These are phyloP conservation scores for Mallotus repandus DNA, from an alignment of 441 rosid genomes.

Conservation along the genomic window DNA sequence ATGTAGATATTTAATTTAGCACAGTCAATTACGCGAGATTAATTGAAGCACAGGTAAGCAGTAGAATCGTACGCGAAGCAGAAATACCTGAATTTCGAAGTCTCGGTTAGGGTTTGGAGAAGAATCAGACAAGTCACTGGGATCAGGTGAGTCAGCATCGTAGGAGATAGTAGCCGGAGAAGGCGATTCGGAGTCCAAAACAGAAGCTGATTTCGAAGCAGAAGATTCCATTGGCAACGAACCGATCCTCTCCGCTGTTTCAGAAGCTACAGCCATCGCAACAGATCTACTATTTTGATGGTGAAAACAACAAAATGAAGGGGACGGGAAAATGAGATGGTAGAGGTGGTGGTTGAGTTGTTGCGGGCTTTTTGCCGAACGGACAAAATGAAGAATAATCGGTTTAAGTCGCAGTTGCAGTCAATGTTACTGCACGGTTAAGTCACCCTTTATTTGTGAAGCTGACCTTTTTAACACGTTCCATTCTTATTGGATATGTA, in stretches of 20 bases:
- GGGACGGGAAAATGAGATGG: slow-evolving; percentile 3
- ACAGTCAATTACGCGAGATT: no score
- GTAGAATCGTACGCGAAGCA: no score
- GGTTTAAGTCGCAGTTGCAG: slow-evolving; percentile 18
- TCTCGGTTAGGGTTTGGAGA: slow-evolving; percentile 49
- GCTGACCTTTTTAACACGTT: slow-evolving; percentile 27
- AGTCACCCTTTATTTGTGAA: not conserved
- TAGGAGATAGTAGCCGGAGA: slow-evolving; percentile 33
- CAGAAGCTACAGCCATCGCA: slow-evolving; percentile 51
- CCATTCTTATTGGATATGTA: not conserved
- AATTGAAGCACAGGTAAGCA: not conserved
- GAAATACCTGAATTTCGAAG: slow-evolving; percentile 53
- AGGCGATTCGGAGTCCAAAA: slow-evolving; percentile 34
- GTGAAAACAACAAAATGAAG: no score
- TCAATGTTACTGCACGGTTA: slow-evolving; percentile 14
- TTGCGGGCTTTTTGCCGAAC: slow-evolving; percentile 9
- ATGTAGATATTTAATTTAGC: no score
- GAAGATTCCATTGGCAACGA: slow-evolving; percentile 36
- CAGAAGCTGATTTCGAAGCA: slow-evolving; percentile 39
- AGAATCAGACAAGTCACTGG: slow-evolving; percentile 42
- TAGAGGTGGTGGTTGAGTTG: slow-evolving; percentile 27
- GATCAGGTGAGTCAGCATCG: slow-evolving; percentile 52
- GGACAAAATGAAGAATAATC: slow-evolving; percentile 19
- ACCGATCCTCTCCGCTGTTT: slow-evolving; percentile 37
- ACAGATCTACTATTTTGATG: slow-evolving; percentile 8